A percentile compares a stretch with the other conserved stretches of the same genome.
phyloP scores from a whole-genome alignment of 1,139 yeast genomes.

The Hansenula lynferdii region DNA sequence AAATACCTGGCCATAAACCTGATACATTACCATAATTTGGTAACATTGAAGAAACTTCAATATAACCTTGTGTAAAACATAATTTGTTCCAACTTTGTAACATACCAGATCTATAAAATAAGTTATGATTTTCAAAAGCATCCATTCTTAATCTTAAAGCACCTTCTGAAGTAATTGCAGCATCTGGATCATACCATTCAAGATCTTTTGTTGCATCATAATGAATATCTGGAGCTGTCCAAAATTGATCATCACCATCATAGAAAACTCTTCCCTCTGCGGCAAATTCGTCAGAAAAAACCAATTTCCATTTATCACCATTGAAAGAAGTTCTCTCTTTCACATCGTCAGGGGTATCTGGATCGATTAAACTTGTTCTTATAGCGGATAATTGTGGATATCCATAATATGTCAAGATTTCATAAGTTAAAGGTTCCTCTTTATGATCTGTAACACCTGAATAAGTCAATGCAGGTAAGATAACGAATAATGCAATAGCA shows the following conservation, averaged over 20 bases:
- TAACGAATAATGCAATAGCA: constrained; percentile 58
- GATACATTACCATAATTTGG: constrained; percentile 66
- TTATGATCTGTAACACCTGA: constrained; percentile 49
- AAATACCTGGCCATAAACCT: constrained; percentile 88
- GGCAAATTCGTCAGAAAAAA: constrained; percentile 80
- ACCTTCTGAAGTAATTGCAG: constrained; percentile 64
- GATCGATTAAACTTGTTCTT: constrained; percentile 61
- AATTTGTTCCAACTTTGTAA: constrained; percentile 78
- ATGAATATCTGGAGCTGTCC: constrained; percentile 70
- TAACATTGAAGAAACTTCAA: constrained; percentile 65
- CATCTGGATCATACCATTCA: constrained; percentile 90
- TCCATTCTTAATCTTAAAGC: constrained; percentile 61
- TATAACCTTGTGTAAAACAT: constrained; percentile 72
- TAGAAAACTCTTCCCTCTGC: constrained; percentile 81
- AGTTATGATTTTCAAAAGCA: constrained; percentile 64
- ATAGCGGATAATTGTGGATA: constrained; percentile 61
- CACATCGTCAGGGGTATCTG: constrained; percentile 69
- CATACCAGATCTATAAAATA: constrained; percentile 82
- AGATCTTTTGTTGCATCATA: constrained; percentile 78
- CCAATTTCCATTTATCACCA: constrained; percentile 64
- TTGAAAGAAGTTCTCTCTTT: constrained; percentile 37
- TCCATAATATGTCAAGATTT: constrained; percentile 47
- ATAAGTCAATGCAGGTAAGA: constrained; percentile 71
- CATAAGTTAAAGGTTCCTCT: constrained; percentile 29
- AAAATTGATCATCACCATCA: constrained; percentile 80